These are phyloP conservation scores for Gracilaria domingensis DNA, from an alignment of 23 red algal species.

Conservation along the genomic window DNA sequence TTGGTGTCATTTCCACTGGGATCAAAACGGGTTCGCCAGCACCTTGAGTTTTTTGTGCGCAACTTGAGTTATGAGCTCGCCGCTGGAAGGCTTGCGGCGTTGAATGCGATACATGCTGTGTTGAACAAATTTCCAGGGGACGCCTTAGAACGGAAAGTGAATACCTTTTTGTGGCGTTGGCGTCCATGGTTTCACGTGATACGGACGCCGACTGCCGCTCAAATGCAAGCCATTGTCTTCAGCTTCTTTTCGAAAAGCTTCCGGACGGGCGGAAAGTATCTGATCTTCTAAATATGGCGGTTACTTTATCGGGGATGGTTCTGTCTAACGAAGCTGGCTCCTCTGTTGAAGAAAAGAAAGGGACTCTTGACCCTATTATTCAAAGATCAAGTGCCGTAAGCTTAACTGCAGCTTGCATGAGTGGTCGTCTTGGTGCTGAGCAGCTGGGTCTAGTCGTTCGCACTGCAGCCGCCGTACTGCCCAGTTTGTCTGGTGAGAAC, in stretches of 20 bases:
- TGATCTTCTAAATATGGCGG: slow-evolving; percentile 49
- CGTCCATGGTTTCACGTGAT: slow-evolving; percentile 47
- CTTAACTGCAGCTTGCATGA: slow-evolving; percentile 40
- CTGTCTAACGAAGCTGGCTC: neutral
- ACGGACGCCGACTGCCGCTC: slow-evolving; percentile 48
- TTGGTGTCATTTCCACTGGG: slow-evolving; percentile 68
- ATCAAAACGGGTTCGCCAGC: slow-evolving; percentile 53
- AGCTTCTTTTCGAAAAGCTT: slow-evolving; percentile 46
- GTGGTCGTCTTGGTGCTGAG: slow-evolving; percentile 14
- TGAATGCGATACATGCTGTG: slow-evolving; percentile 51
- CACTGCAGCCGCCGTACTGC: slow-evolving; percentile 23
- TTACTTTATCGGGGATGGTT: slow-evolving; percentile 36
- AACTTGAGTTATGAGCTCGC: slow-evolving; percentile 80
- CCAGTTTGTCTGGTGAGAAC: neutral
- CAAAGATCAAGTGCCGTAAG: slow-evolving; percentile 31
- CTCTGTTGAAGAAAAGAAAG: neutral
- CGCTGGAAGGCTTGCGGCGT: slow-evolving; percentile 55
- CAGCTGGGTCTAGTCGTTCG: slow-evolving; percentile 43
- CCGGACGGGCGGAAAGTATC: slow-evolving; percentile 46
- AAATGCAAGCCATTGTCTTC: slow-evolving; percentile 49
- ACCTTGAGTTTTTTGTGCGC: slow-evolving; percentile 81
- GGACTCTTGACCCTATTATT: slow-evolving; percentile 30
- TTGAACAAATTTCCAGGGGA: slow-evolving; percentile 44
- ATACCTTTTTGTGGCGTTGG: slow-evolving; percentile 69
- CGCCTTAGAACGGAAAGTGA: slow-evolving; percentile 42